Conservation (phyloP, 2,329 filamentous ascomycete species). For the Plenodomus lindquistii region DNA sequence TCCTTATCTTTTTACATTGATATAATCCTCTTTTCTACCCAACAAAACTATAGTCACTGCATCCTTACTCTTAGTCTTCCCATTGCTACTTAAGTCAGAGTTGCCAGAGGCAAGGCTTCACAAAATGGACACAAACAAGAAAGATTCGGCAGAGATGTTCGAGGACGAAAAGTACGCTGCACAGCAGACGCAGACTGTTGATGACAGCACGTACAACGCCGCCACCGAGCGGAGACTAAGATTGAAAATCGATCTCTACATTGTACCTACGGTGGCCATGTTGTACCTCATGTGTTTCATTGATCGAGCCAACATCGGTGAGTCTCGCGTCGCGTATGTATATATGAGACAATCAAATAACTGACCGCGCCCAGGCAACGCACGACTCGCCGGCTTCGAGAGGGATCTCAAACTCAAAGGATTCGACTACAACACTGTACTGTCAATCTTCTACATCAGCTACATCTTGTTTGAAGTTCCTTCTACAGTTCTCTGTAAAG, state of each 20-base stretch:
- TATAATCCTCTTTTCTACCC: no score
- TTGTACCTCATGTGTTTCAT: constrained; percentile 73
- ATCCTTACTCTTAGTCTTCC: no score
- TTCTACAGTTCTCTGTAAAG: constrained; percentile 69
- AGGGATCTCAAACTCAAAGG: constrained; percentile 60
- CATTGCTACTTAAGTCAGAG: no score
- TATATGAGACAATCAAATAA: not conserved
- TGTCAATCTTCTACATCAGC: constrained; percentile 70
- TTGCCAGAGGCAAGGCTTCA: no score
- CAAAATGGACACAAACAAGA: no score
- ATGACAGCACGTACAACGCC: no score
- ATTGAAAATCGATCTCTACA: constrained; percentile 64
- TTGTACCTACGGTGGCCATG: constrained; percentile 65
- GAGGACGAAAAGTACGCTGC: constrained; percentile 54
- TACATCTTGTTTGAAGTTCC: constrained; percentile 75
- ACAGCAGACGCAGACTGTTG: constrained; percentile 56
- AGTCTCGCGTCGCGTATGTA: constrained; percentile 13
- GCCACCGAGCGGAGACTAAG: constrained; percentile 59
- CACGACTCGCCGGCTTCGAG: constrained; percentile 65
- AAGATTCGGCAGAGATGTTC: constrained; percentile 2
- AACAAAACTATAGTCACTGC: no score
- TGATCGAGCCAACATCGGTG: constrained; percentile 70
- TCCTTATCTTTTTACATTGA: no score
- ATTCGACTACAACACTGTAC: constrained; percentile 68
- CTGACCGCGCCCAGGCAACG: constrained; percentile 58